Evolutionary conservation across 139 green algal genomes (phyloP).

Genomic region (Chlorella sp.): DNA sequence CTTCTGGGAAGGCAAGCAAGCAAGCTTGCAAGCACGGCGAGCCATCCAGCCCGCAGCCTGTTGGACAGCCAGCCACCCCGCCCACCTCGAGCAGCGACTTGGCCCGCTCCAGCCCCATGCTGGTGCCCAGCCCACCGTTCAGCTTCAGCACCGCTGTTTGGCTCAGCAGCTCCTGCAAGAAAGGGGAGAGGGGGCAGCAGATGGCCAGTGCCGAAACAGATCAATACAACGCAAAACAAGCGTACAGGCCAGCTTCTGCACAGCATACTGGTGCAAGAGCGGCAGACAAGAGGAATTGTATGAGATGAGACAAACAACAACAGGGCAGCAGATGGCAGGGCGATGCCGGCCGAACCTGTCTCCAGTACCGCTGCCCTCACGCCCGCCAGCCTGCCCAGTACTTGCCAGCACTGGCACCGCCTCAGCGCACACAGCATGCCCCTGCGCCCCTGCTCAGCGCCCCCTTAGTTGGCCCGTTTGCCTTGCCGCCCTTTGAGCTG

Average conservation of each 20-base stretch:
- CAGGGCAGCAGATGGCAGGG: background rate
- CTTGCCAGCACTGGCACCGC: no score
- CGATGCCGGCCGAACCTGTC: background rate
- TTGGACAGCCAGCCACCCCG: no score
- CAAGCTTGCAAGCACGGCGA: no score
- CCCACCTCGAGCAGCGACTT: conserved; percentile 88
- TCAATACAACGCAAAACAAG: background rate
- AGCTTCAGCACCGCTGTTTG: conserved; percentile 93
- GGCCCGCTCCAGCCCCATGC: conserved; percentile 94
- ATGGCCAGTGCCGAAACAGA: background rate
- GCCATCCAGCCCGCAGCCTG: no score
- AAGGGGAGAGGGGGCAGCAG: background rate
- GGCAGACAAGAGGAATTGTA: background rate
- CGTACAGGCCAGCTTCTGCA: background rate
- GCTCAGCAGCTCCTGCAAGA: conserved; percentile 66
- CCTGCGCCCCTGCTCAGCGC: no score
- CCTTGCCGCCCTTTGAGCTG: no score
- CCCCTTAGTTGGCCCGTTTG: no score
- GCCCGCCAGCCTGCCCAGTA: background rate
- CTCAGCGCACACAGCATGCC: no score
- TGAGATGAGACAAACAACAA: background rate
- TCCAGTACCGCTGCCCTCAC: background rate
- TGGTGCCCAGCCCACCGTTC: conserved; percentile 91
- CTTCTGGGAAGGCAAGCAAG: no score
- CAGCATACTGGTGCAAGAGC: background rate